Evolutionary conservation across 805 yeast species (phyloP), one percentile per base, ranked within the genome.

Genomic region (Wickerhamiella allomyrinae): DNA sequence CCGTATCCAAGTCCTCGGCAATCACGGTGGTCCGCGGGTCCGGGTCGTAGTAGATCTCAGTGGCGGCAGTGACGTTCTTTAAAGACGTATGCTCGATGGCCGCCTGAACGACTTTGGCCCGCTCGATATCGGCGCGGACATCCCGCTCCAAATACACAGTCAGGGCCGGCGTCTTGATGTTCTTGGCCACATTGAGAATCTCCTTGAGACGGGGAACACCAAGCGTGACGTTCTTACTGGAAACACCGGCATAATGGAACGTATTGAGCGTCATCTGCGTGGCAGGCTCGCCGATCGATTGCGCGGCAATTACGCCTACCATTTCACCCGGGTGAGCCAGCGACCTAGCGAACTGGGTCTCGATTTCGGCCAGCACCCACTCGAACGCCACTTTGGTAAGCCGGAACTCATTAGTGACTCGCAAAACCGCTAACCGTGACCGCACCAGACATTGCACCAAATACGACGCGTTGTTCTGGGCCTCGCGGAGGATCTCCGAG

Each of bases 151-250:
- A 67, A 60, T 87, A 91, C n/a, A 89, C 95, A 8, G 95, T 86
- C 59, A 89, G 70, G 11, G 95, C 93, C n/a, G 99, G 99, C n/a
- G 99, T 91, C 66, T 89, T 91, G 71, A 91, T 87, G 56, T 84
- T 89, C 68, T 91, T 91, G 9, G 99, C 99, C 50, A 91, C 98
- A 61, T 89, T 89, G 63, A 91, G 74, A 75, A 91, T 91, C 69
- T 87, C 97, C 74, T 87, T 87, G 62, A 87, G 73, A 73, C 96
- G 93, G 46, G 96, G 96, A 58, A 86, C 95, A 76, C 95, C 95
- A 50, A 89, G 74, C 3, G 95, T 86, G 49, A 86, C 95, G 62
- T 86, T 86, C 78, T 85, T 86, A 3, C 95, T 83, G 25, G 94
- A 86, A 46, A 86, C 95, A 79, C 95, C 95, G 14, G 95, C 95